Percentiles rank a stretch among this genome's conserved stretches.
phyloP scores from a whole-genome alignment of 2,329 filamentous ascomycete species.

The Colletotrichum tabaci region DNA sequence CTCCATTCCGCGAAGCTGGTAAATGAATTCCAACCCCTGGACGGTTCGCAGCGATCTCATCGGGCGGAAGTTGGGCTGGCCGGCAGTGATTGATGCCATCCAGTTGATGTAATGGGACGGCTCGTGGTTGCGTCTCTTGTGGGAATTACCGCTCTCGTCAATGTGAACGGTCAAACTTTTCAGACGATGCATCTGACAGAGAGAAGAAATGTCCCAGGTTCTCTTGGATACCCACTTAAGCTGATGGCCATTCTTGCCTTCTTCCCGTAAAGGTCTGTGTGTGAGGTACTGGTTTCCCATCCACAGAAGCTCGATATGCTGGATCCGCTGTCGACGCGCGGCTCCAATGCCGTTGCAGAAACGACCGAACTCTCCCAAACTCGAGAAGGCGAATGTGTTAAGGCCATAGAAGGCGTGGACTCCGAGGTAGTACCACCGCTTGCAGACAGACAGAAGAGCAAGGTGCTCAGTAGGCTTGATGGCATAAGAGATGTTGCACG shows the following conservation, averaged over 20 bases:
- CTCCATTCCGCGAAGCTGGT: constrained; percentile 59
- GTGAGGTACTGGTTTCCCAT: constrained; percentile 53
- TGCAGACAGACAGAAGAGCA: constrained; percentile 56
- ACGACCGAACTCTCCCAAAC: constrained; percentile 65
- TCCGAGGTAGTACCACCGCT: constrained; percentile 57
- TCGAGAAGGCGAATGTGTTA: constrained; percentile 68
- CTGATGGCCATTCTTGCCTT: constrained; percentile 13
- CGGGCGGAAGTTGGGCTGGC: constrained; percentile 58
- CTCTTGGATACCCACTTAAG: constrained; percentile 55
- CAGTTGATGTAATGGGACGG: constrained; percentile 40
- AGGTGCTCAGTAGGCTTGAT: constrained; percentile 55
- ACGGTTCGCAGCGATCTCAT: constrained; percentile 56
- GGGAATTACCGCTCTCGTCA: constrained; percentile 51
- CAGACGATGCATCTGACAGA: constrained; percentile 56
- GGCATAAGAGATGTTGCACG: constrained; percentile 52
- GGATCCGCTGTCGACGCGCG: constrained; percentile 57
- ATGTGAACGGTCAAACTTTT: constrained; percentile 58
- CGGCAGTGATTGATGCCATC: constrained; percentile 48
- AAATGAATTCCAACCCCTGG: constrained; percentile 62
- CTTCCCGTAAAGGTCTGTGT: constrained; percentile 36
- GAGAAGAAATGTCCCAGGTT: constrained; percentile 52
- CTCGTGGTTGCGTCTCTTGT: constrained; percentile 58
- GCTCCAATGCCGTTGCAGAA: constrained; percentile 60
- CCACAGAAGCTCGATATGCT: constrained; percentile 62
- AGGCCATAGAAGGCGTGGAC: constrained; percentile 62